phyloP scores from a whole-genome alignment of 176 grass and related monocot genomes.

The Ampelocalamus luodianensis region DNA sequence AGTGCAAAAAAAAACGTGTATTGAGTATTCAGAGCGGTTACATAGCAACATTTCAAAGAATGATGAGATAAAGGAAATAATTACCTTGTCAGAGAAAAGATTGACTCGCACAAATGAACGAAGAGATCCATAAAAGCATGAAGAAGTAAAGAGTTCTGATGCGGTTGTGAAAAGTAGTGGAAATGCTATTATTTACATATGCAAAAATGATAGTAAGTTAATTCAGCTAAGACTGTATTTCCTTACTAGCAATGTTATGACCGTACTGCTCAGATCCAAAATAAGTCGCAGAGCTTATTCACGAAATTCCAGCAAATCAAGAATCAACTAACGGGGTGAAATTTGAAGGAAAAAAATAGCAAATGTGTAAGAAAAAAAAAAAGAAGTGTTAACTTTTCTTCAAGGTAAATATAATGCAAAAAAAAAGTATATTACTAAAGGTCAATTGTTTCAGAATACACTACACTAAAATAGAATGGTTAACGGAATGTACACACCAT shows the following conservation, averaged over 20 bases:
- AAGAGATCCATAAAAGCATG: conserved; percentile 99
- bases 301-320: conserved; percentile 97
- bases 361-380: conserved; percentile 5
- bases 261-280: conserved; percentile 98
- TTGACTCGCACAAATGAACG: conserved; percentile 63
- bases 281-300: conserved; percentile 94
- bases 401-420: neutral
- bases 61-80: conserved; percentile 30
- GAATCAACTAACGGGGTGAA: conserved; percentile 65
- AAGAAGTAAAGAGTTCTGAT: conserved; percentile 97
- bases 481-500: neutral
- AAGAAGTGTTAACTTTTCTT: neutral
- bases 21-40: neutral
- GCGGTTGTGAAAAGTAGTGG: conserved; percentile 64
- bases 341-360: conserved; percentile 37
- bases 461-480: conserved; percentile 34
- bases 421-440: conserved; percentile 10
- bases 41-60: conserved; percentile 11
- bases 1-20: neutral
- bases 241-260: conserved; percentile 95
- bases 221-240: conserved; percentile 9
- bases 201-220: neutral
- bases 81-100: conserved; percentile 78
- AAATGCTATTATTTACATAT: conserved; percentile 37
- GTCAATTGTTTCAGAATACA: conserved; percentile 2